Evolutionary conservation across 441 rosid species (phyloP), one percentile per base, ranked within the genome.

Genomic region (Gossypium gossypioides): DNA sequence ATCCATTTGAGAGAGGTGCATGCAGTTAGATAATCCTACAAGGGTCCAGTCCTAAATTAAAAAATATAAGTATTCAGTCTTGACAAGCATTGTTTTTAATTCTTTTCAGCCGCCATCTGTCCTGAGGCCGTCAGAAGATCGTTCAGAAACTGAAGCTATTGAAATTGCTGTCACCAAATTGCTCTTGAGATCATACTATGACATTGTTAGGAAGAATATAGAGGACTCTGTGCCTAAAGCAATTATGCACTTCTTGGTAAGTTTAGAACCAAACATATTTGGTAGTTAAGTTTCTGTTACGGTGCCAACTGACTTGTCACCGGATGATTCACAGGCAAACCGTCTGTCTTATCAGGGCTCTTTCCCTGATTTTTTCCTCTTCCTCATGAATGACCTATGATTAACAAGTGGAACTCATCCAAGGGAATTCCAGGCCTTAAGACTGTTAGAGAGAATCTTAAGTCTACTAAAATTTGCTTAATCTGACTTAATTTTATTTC

Each of bases 211-310:
- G 79, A 95, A 88, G 88, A 92, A 92, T 81, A 78, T 91, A 1
- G 97, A 92, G 81, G 98, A 95, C 75, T 79, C 81, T 21, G 77
- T 92, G 32, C 98, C 99, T 4, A 95, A 95, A 85, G 95, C 98
- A 66, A 87, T 95, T 74, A 95, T 95, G 92, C 99, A 91, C 79
- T 95, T 95, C 81, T 86, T 95, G 97, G 98, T 95, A 82, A 82
- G 72, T 67, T 59, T 54, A 32, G 9, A 67, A 66, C 61, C 37
- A 7, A 19, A 54, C 34, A 12, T 5, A 69, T 32, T 25, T 50
- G 32, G 25, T 40, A 4, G 2, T 58, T 74, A 22, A 27, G 6
- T 75, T 55, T 37, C 12, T 37, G 44, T 37, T 37, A 37, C 3
- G 44, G 44, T 37, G 44, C 44, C 44, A 37, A 37, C 44, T 37